A percentile compares a stretch with the other conserved stretches of the same genome.
Conservation (phyloP, 805 yeast species). For the fission yeast (Schizosaccharomyces pombe) region DNA sequence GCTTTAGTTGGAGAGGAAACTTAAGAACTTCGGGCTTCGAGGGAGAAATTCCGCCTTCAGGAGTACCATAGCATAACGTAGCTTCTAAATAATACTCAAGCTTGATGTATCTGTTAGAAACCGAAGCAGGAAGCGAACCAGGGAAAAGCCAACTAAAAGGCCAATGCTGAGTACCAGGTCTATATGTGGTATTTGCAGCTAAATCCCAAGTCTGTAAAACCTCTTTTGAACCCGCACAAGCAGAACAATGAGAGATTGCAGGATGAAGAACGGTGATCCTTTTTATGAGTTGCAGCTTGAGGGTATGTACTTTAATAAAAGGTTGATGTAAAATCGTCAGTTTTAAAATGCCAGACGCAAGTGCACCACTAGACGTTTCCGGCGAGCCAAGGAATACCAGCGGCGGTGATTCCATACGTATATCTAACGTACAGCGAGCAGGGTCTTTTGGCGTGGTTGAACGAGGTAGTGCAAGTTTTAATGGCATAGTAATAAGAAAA, state of each 20-base stretch:
- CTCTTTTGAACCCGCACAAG: slow-evolving; percentile 31
- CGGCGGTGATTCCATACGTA: slow-evolving; percentile 77
- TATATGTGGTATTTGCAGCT: slow-evolving; percentile 31
- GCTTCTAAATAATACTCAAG: slow-evolving; percentile 65
- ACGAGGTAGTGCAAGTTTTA: not conserved
- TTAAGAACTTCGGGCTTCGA: slow-evolving; percentile 12
- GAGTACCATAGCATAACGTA: not conserved
- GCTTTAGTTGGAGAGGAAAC: slow-evolving; percentile 44
- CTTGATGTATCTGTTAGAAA: slow-evolving; percentile 33
- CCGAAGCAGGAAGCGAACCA: slow-evolving; percentile 66
- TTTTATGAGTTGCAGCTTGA: slow-evolving; percentile 47
- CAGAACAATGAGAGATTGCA: slow-evolving; percentile 33
- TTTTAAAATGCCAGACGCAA: slow-evolving; percentile 55
- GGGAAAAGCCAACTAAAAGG: slow-evolving; percentile 82
- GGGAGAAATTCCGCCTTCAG: not conserved
- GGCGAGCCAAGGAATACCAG: slow-evolving; percentile 62
- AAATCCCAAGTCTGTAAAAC: slow-evolving; percentile 79
- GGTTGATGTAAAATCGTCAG: slow-evolving; percentile 25
- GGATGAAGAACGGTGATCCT: slow-evolving; percentile 43
- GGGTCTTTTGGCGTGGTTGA: not conserved
- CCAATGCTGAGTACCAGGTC: slow-evolving; percentile 57
- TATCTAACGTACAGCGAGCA: slow-evolving; percentile 12
- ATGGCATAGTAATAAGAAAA: not conserved
- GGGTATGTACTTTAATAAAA: slow-evolving; percentile 27
- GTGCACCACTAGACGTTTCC: slow-evolving; percentile 59